Evolutionary conservation across 164 flowering plant species (phyloP), one percentile per base, ranked within the genome.

Genomic region (Dillenia turbinata): DNA sequence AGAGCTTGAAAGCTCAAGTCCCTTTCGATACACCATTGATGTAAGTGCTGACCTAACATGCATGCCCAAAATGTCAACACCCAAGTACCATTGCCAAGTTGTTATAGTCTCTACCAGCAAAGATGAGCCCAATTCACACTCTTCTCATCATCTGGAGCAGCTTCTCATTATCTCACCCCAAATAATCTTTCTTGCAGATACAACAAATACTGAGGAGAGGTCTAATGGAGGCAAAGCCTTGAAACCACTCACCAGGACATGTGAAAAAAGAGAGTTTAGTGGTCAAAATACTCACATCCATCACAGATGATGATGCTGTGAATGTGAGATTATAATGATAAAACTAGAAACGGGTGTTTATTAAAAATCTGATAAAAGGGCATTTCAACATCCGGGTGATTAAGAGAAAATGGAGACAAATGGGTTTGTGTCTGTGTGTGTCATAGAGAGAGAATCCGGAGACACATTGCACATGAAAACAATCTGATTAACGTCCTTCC

Each of bases 31-130:
- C 53, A 94, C 93, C 96, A 87, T 86, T 53, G 98, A 93, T 15
- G 95, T 91, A 52, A 94, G 73, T 69, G 97, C 96, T 24, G 93
- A 81, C 67, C 99, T 85, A 58, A 89, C 92, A 77, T 87, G 97
- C 96, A 94, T 89, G 3, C 99, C 97, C 77, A 94, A 72, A 62
- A 89, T 89, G 72, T 94, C 97, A 49, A 91, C 97, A 33, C 99
- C 97, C 55, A 94, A 75, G 68, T 89, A 89, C 99, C 99, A 94
- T 66, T 94, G 99, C 54, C 99, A 66, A 48, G 90, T 84, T 17
- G 93, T 80, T 47, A 94, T 40, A 17, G 96, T 89, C 99, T 97
- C 92, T 24, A 80, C 59, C 66, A 77, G 62, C 73, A 74, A 56
- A 91, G 14, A 49, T 62, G 54, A 33, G 69, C 65, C 93, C 89